Evolutionary conservation across 805 yeast species (phyloP).

Genomic region (Kodamaea kaohsiungensis): DNA sequence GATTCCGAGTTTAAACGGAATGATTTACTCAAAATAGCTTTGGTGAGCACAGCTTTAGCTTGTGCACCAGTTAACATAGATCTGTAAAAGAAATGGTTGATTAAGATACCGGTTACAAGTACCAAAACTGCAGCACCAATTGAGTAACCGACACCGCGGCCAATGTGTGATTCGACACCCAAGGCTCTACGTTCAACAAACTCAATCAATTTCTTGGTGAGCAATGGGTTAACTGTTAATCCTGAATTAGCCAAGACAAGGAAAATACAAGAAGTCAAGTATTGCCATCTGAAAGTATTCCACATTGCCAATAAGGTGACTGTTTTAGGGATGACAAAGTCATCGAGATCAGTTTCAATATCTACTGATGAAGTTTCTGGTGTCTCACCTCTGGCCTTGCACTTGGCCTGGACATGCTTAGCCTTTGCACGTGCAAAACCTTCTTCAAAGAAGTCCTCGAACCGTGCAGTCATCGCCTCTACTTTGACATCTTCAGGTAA

Average conservation of each 20-base stretch:
- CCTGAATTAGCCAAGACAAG: slow-evolving; percentile 28
- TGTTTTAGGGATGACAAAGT: neutral
- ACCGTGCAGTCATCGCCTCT: slow-evolving; percentile 29
- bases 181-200: slow-evolving; percentile 32
- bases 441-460: slow-evolving; percentile 19
- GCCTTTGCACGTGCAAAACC: slow-evolving; percentile 14
- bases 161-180: slow-evolving; percentile 42
- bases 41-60: slow-evolving; percentile 28
- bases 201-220: slow-evolving; percentile 36
- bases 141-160: slow-evolving; percentile 43
- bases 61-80: slow-evolving; percentile 31
- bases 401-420: slow-evolving; percentile 24
- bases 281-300: slow-evolving; percentile 32
- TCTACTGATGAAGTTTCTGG: slow-evolving; percentile 20
- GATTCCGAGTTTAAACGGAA: slow-evolving; percentile 22
- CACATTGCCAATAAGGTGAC: slow-evolving; percentile 20
- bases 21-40: slow-evolving; percentile 25
- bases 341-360: slow-evolving; percentile 20
- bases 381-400: slow-evolving; percentile 23
- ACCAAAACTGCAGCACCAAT: slow-evolving; percentile 36
- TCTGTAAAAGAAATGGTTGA: slow-evolving; percentile 26
- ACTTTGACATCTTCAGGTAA: slow-evolving; percentile 30
- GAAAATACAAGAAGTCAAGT: slow-evolving; percentile 20
- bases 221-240: slow-evolving; percentile 34
- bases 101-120: slow-evolving; percentile 24